Base-by-base conservation (phyloP, 108 stramenopile genomes). In the Skeletonema grethae region DNA sequence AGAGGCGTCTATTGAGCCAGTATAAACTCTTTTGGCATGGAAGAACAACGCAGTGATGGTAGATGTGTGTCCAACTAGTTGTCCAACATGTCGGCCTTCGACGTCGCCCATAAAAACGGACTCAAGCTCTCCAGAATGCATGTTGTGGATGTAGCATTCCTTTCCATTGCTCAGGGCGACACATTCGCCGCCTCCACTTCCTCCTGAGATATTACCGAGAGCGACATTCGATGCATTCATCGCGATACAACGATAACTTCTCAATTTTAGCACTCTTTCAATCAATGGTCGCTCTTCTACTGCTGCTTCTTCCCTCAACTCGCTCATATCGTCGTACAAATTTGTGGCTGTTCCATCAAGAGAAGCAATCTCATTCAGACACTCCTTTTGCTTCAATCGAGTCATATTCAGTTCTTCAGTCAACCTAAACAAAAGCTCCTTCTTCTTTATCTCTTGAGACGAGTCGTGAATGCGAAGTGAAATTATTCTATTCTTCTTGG, bases 51-150 rank as follows among this genome's bases (percentile, higher is more conserved):
- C 65, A 2, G 85, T 85, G 56, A 91, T 83, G 25, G 82, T 66
- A 28, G 70, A 15, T 22, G 75, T 75, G 65, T 88, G 85, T 29
- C 86, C 86, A 12, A 85, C 67, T 34, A 34, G 7, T 34, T 34
- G 32, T 7, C 32, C 32, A 7, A 34, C 32, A 59, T 87, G 86
- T 12, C 65, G 60, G 5, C 72, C 75, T 35, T 70, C 74, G 46
- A 86, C 72, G 36, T 86, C 85, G 11, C 88, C 90, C 29, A 43
- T 50, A 38, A 91, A 89, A 0, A 91, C 87, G 11, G 68, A 74
- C 31, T 79, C 63, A 10, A 88, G 69, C 18, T 72, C 56, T 0
- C 90, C 90, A 5, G 64, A 73, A 25, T 59, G 43, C 6, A 87
- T 50, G 16, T 76, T 50, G 43, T 70, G 69, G 29, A 86, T 39